These are phyloP conservation scores for Taphrina betulina DNA, from an alignment of 1,139 yeast genomes.

Conservation along the genomic window DNA sequence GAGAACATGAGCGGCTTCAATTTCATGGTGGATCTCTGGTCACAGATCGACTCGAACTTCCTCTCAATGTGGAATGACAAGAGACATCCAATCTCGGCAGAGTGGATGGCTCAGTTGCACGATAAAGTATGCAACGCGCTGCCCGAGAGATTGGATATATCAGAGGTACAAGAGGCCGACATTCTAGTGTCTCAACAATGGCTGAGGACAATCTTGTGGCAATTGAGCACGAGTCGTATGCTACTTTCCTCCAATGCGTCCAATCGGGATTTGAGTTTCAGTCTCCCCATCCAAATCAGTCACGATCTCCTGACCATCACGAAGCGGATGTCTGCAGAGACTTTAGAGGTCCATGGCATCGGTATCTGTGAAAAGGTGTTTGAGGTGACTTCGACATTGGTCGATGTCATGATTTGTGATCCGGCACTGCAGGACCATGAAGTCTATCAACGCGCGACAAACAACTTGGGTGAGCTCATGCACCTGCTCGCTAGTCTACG, in stretches of 20 bases:
- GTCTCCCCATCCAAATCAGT: conserved; percentile 37
- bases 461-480: conserved; percentile 7
- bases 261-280: conserved; percentile 26
- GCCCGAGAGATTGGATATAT: conserved; percentile 7
- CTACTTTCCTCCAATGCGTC: conserved; percentile 35
- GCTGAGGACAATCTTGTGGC: conserved; percentile 29
- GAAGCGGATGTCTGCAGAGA: conserved; percentile 31
- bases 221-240: conserved; percentile 25
- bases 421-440: conserved; percentile 3
- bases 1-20: conserved; percentile 26
- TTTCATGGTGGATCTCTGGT: conserved; percentile 26
- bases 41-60: conserved; percentile 21
- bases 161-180: conserved; percentile 28
- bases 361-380: conserved; percentile 39
- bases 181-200: conserved; percentile 31
- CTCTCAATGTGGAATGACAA: conserved; percentile 23
- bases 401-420: conserved; percentile 34
- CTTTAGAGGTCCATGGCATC: conserved; percentile 39
- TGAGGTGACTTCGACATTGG: conserved; percentile 34
- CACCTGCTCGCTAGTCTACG: conserved; percentile 9
- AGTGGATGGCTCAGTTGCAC: conserved; percentile 11
- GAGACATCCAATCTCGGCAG: conserved; percentile 19
- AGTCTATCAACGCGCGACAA: conserved; percentile 2
- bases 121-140: conserved; percentile 6
- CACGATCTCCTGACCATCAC: conserved; percentile 36